Evolutionary conservation across 129 eudicot species (phyloP).

Genomic region (Daucus carota): DH1_v3.0 NC_030388.2:15402001-15402500

Average conservation of each 20-base stretch:
- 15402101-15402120: not conserved
- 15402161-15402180: slow-evolving; percentile 2
- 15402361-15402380: slow-evolving; percentile 65
- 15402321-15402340: not conserved
- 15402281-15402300: not conserved
- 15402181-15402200: slow-evolving; percentile 2
- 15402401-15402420: slow-evolving; percentile 73
- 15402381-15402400: slow-evolving; percentile 83
- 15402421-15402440: slow-evolving; percentile 66
- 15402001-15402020: not conserved
- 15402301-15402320: not conserved
- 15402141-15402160: not conserved
- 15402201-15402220: slow-evolving; percentile 11
- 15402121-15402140: not conserved
- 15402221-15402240: not conserved
- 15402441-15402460: slow-evolving; percentile 83
- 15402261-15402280: not conserved
- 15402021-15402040: not conserved
- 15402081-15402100: not conserved
- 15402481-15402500: slow-evolving; percentile 60
- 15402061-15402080: slow-evolving; percentile 1
- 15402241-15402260: not conserved
- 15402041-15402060: not conserved
- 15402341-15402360: not conserved
- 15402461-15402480: slow-evolving; percentile 78